Evolutionary conservation across 148 eudicot genomes (phyloP).

Genomic region (Polygonum maritimum): DNA sequence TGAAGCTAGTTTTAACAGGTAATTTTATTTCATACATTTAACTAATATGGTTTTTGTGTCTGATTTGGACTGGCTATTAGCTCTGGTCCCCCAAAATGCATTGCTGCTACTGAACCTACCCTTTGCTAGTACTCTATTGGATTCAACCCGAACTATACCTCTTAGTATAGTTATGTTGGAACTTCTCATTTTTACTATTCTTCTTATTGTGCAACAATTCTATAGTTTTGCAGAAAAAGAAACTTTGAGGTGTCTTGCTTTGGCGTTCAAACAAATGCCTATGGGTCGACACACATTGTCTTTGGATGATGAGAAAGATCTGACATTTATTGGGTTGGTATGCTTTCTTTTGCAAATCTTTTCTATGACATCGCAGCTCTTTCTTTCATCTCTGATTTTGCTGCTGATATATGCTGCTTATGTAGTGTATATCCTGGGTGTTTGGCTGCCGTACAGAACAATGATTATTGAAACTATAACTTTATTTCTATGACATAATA

Average conservation of each 20-base stretch:
- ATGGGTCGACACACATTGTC: slow-evolving; percentile 62
- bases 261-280: slow-evolving; percentile 80
- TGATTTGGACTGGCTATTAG: neutral
- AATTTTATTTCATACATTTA: neutral
- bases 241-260: slow-evolving; percentile 89
- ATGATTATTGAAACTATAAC: neutral
- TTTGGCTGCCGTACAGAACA: neutral
- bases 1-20: slow-evolving; percentile 84
- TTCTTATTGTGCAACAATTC: neutral
- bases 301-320: slow-evolving; percentile 79
- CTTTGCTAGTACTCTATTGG: neutral
- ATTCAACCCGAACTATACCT: neutral
- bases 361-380: neutral
- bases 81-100: neutral
- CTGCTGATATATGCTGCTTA: neutral
- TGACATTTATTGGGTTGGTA: slow-evolving; percentile 99
- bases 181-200: neutral
- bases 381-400: neutral
- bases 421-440: neutral
- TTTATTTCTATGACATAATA: neutral
- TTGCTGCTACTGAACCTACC: neutral
- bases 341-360: slow-evolving; percentile 45
- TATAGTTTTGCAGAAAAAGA: slow-evolving; percentile 94
- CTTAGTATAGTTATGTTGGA: neutral
- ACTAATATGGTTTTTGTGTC: neutral